phyloP scores from a whole-genome alignment of 306 rosid species.

The Ceratonia siliqua region DNA sequence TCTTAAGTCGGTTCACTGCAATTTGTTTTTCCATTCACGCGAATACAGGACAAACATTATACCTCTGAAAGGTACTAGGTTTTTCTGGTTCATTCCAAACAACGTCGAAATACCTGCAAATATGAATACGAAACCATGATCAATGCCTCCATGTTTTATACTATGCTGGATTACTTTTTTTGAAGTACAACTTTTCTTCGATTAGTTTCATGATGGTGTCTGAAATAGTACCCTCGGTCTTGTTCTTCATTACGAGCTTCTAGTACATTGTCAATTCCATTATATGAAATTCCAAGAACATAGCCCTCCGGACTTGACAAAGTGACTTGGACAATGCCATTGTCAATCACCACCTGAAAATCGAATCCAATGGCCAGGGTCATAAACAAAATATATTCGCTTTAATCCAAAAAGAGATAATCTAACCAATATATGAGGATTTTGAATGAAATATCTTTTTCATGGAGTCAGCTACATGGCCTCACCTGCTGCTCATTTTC shows the following conservation, averaged over 20 bases:
- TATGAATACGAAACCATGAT: neutral
- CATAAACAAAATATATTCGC: neutral
- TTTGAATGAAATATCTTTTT: slow-evolving; percentile 5
- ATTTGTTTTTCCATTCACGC: too few relatives aligned
- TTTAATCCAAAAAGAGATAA: neutral
- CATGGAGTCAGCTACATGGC: neutral
- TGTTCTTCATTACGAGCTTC: slow-evolving; percentile 32
- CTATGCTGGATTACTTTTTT: neutral
- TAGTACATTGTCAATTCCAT: slow-evolving; percentile 63
- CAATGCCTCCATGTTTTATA: too few relatives aligned
- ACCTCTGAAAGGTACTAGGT: slow-evolving; percentile 40
- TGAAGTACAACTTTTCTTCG: neutral
- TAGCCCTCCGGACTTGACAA: slow-evolving; percentile 64
- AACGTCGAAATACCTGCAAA: slow-evolving; percentile 68
- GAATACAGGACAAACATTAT: neutral
- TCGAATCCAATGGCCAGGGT: slow-evolving; percentile 1
- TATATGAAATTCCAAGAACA: slow-evolving; percentile 57
- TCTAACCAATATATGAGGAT: neutral
- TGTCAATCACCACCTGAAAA: slow-evolving; percentile 60
- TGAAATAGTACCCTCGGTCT: slow-evolving; percentile 66
- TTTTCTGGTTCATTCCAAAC: slow-evolving; percentile 55
- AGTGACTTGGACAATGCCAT: slow-evolving; percentile 62
- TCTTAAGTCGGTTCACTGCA: neutral
- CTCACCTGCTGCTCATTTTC: slow-evolving; percentile 30
- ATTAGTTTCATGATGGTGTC: neutral